phyloP scores from a whole-genome alignment of 2,329 filamentous ascomycete species.

The Albifimbria verrucaria region DNA sequence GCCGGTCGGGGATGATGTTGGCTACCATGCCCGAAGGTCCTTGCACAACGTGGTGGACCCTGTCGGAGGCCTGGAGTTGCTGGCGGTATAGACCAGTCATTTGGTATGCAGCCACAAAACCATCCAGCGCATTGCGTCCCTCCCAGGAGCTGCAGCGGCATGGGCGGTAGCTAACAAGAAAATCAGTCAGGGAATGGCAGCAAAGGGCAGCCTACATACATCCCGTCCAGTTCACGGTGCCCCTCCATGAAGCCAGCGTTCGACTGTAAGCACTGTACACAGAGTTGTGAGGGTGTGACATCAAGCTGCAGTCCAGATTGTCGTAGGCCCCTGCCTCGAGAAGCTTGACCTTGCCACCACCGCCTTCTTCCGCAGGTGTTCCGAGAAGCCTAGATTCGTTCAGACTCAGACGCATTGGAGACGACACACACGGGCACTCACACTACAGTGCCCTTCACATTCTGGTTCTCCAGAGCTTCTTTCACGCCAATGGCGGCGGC shows the following conservation, averaged over 20 bases:
- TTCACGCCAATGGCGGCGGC: slow-evolving; percentile 28
- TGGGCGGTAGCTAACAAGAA: slow-evolving; percentile 7
- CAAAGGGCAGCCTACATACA: slow-evolving; percentile 6
- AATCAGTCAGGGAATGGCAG: background rate
- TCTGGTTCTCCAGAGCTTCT: slow-evolving; percentile 1
- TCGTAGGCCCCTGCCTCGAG: slow-evolving; percentile 39
- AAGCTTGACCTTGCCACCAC: slow-evolving; percentile 45
- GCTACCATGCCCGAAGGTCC: slow-evolving; percentile 9
- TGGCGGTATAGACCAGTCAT: slow-evolving; percentile 16
- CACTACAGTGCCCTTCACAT: slow-evolving; percentile 4
- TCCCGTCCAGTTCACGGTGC: background rate
- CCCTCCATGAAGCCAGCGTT: background rate
- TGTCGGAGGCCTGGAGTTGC: slow-evolving; percentile 16
- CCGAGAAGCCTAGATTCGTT: slow-evolving; percentile 42
- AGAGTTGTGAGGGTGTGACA: slow-evolving; percentile 15
- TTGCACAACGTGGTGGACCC: slow-evolving; percentile 17
- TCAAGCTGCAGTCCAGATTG: slow-evolving; percentile 23
- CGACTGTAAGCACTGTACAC: background rate
- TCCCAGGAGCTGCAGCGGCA: slow-evolving; percentile 17
- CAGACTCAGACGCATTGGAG: too few relatives aligned
- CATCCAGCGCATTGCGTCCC: slow-evolving; percentile 16
- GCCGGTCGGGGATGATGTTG: slow-evolving; percentile 11
- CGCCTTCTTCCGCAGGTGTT: slow-evolving; percentile 51
- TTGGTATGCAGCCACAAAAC: slow-evolving; percentile 12
- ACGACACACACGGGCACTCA: background rate